Conservation (phyloP, 441 rosid species). For the Raphanus hybrid region DNA sequence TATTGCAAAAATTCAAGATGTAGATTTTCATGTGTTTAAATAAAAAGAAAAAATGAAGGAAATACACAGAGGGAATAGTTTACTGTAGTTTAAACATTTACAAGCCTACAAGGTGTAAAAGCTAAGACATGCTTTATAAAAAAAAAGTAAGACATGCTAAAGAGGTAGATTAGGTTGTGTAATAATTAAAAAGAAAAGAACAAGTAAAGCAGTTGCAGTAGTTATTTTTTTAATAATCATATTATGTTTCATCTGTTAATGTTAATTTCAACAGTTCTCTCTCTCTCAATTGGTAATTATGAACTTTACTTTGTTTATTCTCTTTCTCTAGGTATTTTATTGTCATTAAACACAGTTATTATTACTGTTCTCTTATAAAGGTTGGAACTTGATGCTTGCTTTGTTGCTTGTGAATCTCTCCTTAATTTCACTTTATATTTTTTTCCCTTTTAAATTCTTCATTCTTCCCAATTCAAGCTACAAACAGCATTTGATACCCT, state of each 20-base stretch:
- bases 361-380: constrained; percentile 50
- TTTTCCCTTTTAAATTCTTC: constrained; percentile 19
- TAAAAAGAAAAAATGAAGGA: background rate
- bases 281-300: background rate
- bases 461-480: constrained; percentile 47
- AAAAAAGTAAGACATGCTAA: constrained; percentile 15
- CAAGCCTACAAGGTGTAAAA: constrained; percentile 29
- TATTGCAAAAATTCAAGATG: background rate
- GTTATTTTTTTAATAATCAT: constrained; percentile 59
- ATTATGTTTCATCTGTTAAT: constrained; percentile 56
- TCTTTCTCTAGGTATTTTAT: constrained; percentile 35
- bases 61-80: background rate
- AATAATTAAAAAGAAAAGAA: constrained; percentile 61
- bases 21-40: background rate
- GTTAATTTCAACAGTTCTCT: constrained; percentile 24
- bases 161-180: constrained; percentile 60
- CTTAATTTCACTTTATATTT: background rate
- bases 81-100: background rate
- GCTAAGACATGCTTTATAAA: constrained; percentile 33
- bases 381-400: constrained; percentile 69
- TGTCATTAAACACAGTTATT: constrained; percentile 39
- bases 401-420: constrained; percentile 42
- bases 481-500: constrained; percentile 67
- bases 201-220: constrained; percentile 66
- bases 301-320: background rate